These are phyloP conservation scores for Castanospermum australe DNA, from an alignment of 306 rosid species.

Conservation along the genomic window DNA sequence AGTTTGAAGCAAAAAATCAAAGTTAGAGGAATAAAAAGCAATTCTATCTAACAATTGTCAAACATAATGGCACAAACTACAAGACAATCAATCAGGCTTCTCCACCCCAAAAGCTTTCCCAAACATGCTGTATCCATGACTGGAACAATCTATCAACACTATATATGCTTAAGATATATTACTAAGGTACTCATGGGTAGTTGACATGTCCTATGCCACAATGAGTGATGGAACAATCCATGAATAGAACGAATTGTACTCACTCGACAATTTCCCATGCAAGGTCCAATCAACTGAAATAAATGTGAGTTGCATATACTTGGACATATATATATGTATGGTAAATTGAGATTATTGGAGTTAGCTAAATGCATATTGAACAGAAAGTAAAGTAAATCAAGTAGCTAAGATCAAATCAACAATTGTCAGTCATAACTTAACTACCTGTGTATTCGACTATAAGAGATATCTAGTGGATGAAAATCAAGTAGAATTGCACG, in stretches of 20 bases:
- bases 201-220: constrained; percentile 41
- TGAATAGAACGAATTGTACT: constrained; percentile 37
- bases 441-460: too few relatives aligned
- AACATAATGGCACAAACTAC: too few relatives aligned
- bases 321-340: background rate
- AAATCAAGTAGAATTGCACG: background rate
- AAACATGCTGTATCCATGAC: too few relatives aligned
- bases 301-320: background rate
- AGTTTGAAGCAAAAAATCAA: too few relatives aligned
- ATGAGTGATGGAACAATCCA: constrained; percentile 28
- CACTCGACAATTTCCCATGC: constrained; percentile 31
- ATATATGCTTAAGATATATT: constrained; percentile 34
- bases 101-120: too few relatives aligned
- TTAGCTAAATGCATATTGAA: background rate
- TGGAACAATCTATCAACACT: constrained; percentile 38
- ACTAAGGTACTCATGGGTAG: constrained; percentile 42
- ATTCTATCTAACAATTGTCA: too few relatives aligned
- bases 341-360: constrained; percentile 3
- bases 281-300: constrained; percentile 43
- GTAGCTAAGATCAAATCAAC: background rate
- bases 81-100: too few relatives aligned
- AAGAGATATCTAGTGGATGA: background rate
- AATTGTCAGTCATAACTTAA: too few relatives aligned
- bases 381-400: background rate
- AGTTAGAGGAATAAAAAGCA: too few relatives aligned